Base-by-base conservation (phyloP, 495 filamentous ascomycete genomes). In the Hypoxylon rickii region DNA sequence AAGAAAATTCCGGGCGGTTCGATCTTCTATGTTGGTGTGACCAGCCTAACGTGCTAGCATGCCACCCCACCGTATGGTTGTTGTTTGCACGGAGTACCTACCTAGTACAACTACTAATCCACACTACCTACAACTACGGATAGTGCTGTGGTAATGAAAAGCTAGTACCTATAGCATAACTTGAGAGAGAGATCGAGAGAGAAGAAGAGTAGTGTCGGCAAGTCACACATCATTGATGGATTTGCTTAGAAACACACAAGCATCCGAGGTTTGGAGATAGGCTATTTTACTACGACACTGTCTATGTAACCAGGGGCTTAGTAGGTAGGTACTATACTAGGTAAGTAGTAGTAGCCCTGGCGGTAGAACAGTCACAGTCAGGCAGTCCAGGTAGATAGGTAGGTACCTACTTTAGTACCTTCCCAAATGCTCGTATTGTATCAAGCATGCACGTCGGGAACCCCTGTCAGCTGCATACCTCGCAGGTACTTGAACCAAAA, bases 1-100 rank as follows among this genome's bases (percentile, higher is more conserved):
- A 57, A 58, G 58, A 63, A 63, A 63, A 63, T 63, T 58, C 59
- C 59, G 59, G 33, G 53, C 59, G 53, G 49, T 57, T 63, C 59
- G 59, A 63, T 63, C 52, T 45, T 58, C 52, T 42, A 15, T 44
- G 48, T 57, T 57, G 44, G 48, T 52, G 47, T 51, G 52, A 55
- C 58, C 45, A 36, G 15, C 46, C 45, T 44, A 46, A 55, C 37
- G 36, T 50, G 45, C 22, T 55, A 61, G 29, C 36, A n/a, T 46
- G 17, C 18, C 34, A n/a, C n/a, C 37, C 20, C 36, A 36, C 34
- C 22, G 20, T 12, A 13, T 16, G 20, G 45, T 40, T 4, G 55
- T 61, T 17, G 29, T 16, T n/a, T 3, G 32, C 47, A 61, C 57
- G 58, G 58, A 51, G 51, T 61, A 42, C 51, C 32, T 50, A 29